A percentile compares a stretch with the other conserved stretches of the same genome.
Evolutionary conservation across 2,329 filamentous ascomycete species (phyloP).

Genomic region (Pseudogymnoascus sp.): DNA sequence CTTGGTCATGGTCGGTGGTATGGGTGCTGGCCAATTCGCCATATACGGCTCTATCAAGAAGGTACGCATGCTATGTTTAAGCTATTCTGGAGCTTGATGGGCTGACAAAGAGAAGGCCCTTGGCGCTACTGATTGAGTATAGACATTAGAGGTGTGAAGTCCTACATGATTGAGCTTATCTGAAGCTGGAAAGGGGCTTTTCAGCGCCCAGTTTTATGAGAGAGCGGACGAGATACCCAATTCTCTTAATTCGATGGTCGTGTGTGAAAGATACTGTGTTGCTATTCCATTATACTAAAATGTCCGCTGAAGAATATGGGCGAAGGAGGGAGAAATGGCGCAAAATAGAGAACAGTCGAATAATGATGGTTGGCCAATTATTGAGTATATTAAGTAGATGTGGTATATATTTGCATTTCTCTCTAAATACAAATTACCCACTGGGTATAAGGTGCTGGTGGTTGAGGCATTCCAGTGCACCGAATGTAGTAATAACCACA

Average conservation of each 20-base stretch:
- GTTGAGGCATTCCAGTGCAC: too few species aligned
- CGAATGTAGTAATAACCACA: too few species aligned
- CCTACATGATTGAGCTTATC: not conserved
- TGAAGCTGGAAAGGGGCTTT: not conserved
- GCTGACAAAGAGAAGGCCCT: slow-evolving; percentile 51
- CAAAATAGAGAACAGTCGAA: too few species aligned
- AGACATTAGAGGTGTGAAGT: slow-evolving; percentile 38
- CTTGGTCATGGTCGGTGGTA: slow-evolving; percentile 58
- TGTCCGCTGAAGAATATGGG: too few species aligned
- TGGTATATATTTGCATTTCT: too few species aligned
- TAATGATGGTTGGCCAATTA: too few species aligned
- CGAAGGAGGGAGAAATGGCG: too few species aligned
- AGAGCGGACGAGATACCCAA: not conserved
- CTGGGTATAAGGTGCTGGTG: too few species aligned
- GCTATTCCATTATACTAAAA: too few species aligned
- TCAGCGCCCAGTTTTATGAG: not conserved
- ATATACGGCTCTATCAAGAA: slow-evolving; percentile 62
- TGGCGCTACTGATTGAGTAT: slow-evolving; percentile 62
- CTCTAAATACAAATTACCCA: not conserved
- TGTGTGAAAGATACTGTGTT: too few species aligned
- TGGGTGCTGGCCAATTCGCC: slow-evolving; percentile 76
- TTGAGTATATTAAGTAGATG: too few species aligned
- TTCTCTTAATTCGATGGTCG: too few species aligned
- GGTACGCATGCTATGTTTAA: not conserved
- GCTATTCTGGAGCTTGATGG: slow-evolving; percentile 16